Conservation (phyloP, 2,329 filamentous ascomycete species). For the Aspergillus tamarii region DNA sequence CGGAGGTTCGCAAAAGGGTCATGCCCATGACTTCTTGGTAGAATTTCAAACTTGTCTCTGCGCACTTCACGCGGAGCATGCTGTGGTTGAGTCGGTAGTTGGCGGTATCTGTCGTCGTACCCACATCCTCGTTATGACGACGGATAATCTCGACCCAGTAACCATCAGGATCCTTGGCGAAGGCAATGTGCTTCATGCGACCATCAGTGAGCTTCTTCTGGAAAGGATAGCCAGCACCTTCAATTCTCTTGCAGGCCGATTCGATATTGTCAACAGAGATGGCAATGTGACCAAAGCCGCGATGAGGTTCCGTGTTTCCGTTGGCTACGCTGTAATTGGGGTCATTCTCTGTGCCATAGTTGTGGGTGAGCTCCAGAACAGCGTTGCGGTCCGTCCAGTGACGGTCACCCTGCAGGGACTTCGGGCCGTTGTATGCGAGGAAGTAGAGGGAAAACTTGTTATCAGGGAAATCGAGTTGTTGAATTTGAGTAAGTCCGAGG, state of each 20-base stretch:
- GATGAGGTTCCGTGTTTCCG: conserved; percentile 86
- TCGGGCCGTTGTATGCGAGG: conserved; percentile 80
- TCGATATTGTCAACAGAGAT: conserved; percentile 83
- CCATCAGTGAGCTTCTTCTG: conserved; percentile 94
- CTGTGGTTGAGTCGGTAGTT: conserved; percentile 71
- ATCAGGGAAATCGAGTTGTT: conserved; percentile 80
- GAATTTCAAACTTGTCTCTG: conserved; percentile 73
- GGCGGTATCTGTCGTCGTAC: conserved; percentile 70
- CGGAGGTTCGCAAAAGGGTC: conserved; percentile 73
- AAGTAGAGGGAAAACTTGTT: conserved; percentile 96
- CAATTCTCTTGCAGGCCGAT: conserved; percentile 84
- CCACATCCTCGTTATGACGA: conserved; percentile 72
- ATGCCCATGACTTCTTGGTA: conserved; percentile 90
- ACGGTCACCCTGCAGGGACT: conserved; percentile 71
- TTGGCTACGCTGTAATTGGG: conserved; percentile 78
- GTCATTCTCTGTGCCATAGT: conserved; percentile 88
- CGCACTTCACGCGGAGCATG: conserved; percentile 92
- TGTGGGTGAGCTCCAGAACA: conserved; percentile 81
- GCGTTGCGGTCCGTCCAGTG: conserved; percentile 83
- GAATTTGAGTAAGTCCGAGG: conserved; percentile 82
- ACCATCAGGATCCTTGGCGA: conserved; percentile 83
- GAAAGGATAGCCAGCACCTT: conserved; percentile 88
- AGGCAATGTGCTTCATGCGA: conserved; percentile 84
- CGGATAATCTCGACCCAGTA: conserved; percentile 69
- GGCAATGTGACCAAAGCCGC: conserved; percentile 83